A percentile compares a stretch with the other conserved stretches of the same genome.
phyloP scores from a whole-genome alignment of 306 rosid genomes.

The Medicago ruthenica region DNA sequence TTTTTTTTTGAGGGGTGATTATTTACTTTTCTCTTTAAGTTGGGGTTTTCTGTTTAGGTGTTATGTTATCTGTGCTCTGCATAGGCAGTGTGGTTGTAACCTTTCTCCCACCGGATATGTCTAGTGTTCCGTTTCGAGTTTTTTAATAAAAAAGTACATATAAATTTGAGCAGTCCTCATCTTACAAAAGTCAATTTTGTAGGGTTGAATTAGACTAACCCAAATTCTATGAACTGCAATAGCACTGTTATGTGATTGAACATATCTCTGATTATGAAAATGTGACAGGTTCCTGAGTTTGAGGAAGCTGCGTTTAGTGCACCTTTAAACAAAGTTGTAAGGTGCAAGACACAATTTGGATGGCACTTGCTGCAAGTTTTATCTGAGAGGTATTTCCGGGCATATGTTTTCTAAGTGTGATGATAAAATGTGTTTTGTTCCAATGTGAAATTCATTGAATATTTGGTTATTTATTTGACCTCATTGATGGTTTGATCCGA shows the following conservation, averaged over 20 bases:
- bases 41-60: too few relatives aligned
- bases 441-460: not conserved
- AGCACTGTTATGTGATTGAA: conserved; percentile 25
- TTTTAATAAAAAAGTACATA: too few relatives aligned
- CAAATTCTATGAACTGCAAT: not conserved
- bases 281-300: conserved; percentile 87
- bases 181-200: not conserved
- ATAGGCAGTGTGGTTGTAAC: too few relatives aligned
- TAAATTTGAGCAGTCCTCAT: not conserved
- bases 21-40: too few relatives aligned
- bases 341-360: conserved; percentile 91
- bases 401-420: conserved; percentile 31
- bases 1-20: too few relatives aligned
- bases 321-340: conserved; percentile 83
- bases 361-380: conserved; percentile 95
- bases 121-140: too few relatives aligned
- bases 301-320: conserved; percentile 95
- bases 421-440: conserved; percentile 20
- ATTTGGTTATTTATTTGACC: not conserved
- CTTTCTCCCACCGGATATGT: too few relatives aligned
- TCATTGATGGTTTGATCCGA: not conserved
- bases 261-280: conserved; percentile 42
- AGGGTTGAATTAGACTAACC: not conserved
- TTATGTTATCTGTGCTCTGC: too few relatives aligned
- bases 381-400: conserved; percentile 70